Conservation (phyloP, 179 eudicot genomes). For the Camellia oleifera region DNA sequence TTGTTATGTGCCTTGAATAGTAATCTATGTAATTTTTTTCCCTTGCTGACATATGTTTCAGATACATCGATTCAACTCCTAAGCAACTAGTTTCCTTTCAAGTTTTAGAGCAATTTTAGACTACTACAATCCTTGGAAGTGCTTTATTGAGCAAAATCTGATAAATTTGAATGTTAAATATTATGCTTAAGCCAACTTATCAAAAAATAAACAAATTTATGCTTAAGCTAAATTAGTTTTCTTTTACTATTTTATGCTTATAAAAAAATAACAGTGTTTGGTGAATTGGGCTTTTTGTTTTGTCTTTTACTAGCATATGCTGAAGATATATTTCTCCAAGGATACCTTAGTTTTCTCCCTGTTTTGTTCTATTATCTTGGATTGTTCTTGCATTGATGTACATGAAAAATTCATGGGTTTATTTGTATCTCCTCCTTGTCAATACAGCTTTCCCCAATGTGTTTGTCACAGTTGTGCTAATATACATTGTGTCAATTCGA, state of each 20-base stretch:
- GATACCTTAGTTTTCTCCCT: neutral
- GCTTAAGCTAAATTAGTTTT: conserved; percentile 7
- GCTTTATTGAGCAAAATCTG: neutral
- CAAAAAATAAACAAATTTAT: neutral
- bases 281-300: neutral
- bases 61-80: neutral
- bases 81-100: neutral
- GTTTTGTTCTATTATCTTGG: neutral
- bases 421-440: neutral
- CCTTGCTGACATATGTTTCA: neutral
- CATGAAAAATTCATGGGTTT: neutral
- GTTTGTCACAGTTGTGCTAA: neutral
- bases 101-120: neutral
- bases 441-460: too few species aligned
- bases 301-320: neutral
- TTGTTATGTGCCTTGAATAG: too few species aligned
- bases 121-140: neutral
- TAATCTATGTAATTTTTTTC: neutral
- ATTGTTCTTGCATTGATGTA: neutral
- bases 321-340: neutral
- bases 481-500: too few species aligned
- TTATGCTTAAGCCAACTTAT: neutral
- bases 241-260: neutral
- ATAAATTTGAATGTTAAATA: neutral
- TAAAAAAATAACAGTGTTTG: neutral